phyloP scores from a whole-genome alignment of 306 rosid species.

The Vigna hirtella region DNA sequence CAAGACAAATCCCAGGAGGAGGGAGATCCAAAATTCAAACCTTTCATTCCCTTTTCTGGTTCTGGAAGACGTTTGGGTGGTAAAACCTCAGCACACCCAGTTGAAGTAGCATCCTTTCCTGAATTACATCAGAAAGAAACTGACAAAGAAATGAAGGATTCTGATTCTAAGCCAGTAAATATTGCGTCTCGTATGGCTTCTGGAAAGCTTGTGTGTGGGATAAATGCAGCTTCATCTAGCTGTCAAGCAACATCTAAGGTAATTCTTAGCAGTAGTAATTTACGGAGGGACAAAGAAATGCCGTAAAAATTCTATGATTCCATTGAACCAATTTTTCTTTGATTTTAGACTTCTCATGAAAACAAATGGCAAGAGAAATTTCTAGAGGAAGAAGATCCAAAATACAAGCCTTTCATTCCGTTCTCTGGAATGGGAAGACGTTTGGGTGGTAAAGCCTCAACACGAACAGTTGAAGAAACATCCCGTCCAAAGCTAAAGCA shows the following conservation, averaged over 20 bases:
- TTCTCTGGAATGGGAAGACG: too few relatives aligned
- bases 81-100: slow-evolving; percentile 45
- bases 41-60: slow-evolving; percentile 57
- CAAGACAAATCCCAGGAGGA: slow-evolving; percentile 47
- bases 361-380: slow-evolving; percentile 42
- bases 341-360: slow-evolving; percentile 37
- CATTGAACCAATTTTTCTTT: not conserved
- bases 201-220: slow-evolving; percentile 68
- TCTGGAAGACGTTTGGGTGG: slow-evolving; percentile 63
- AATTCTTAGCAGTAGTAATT: not conserved
- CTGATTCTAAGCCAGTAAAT: slow-evolving; percentile 45
- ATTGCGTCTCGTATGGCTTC: slow-evolving; percentile 19
- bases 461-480: too few relatives aligned
- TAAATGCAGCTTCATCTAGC: slow-evolving; percentile 33
- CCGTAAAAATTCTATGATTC: not conserved
- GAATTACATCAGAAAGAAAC: slow-evolving; percentile 40
- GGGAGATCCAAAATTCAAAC: slow-evolving; percentile 51
- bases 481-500: too few relatives aligned
- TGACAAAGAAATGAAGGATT: slow-evolving; percentile 43
- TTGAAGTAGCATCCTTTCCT: slow-evolving; percentile 44
- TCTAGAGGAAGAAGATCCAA: slow-evolving; percentile 47
- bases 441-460: too few relatives aligned
- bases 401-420: slow-evolving; percentile 55
- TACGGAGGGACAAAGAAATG: not conserved
- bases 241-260: slow-evolving; percentile 52